Evolutionary conservation across 768 basidiomycete genomes (phyloP).

Genomic region (Naganishia antarctica): DNA sequence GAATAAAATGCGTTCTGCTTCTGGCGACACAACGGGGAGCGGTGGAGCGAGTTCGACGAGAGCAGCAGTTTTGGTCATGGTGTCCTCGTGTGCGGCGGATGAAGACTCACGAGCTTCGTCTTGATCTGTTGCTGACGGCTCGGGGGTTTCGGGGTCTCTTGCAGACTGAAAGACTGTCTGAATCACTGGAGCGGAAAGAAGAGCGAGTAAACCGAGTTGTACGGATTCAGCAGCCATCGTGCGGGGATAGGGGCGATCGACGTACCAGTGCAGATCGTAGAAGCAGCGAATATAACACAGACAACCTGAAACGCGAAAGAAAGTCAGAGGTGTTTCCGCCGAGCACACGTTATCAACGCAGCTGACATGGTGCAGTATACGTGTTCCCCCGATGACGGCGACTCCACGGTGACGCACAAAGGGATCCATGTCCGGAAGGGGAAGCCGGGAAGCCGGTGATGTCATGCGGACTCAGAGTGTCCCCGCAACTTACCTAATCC

Average conservation of each 20-base stretch:
- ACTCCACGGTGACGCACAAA: neutral
- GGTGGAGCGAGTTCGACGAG: slow-evolving; percentile 8
- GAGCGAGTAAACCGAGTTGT: slow-evolving; percentile 46
- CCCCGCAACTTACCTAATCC: neutral
- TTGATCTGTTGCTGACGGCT: neutral
- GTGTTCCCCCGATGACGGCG: neutral
- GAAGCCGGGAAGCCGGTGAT: no score
- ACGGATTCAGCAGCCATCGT: slow-evolving; percentile 38
- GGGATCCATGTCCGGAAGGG: no score
- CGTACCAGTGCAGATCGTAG: neutral
- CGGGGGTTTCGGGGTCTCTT: neutral
- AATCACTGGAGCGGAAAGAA: slow-evolving; percentile 44
- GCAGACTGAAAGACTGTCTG: slow-evolving; percentile 40
- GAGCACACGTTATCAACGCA: neutral
- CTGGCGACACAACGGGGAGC: neutral
- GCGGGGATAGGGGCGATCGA: neutral
- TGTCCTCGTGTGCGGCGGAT: neutral
- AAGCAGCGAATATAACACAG: neutral
- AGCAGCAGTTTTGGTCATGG: neutral
- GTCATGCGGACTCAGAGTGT: neutral
- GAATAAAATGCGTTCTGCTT: neutral
- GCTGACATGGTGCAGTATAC: neutral
- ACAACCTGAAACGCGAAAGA: neutral
- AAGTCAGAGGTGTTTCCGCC: no score
- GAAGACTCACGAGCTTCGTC: slow-evolving; percentile 12